Conservation (phyloP, 495 filamentous ascomycete species). For the Lichina pygmaea region DNA sequence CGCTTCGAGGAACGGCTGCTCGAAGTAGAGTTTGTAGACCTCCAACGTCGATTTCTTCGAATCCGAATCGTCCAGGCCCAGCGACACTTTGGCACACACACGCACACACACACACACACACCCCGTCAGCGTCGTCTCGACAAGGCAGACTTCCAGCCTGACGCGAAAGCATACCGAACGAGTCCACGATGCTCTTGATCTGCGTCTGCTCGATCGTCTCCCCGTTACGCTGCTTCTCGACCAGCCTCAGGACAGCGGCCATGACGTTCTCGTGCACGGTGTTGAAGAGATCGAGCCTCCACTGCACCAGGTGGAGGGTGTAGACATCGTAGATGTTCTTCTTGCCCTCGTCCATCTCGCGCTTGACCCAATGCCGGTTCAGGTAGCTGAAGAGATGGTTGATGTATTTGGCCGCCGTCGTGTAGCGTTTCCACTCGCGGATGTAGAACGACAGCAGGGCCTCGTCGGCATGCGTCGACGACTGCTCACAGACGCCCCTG, state of each 20-base stretch:
- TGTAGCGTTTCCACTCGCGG: conserved; percentile 85
- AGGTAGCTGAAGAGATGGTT: conserved; percentile 95
- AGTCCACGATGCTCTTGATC: conserved; percentile 92
- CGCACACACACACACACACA: background rate
- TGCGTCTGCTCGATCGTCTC: conserved; percentile 95
- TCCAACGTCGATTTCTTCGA: conserved; percentile 82
- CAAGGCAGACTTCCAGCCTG: background rate
- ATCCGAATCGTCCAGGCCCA: conserved; percentile 84
- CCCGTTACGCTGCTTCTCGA: conserved; percentile 91
- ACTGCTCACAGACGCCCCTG: conserved; percentile 30
- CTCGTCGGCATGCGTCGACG: conserved; percentile 61
- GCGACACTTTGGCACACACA: conserved; percentile 28
- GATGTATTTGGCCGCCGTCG: conserved; percentile 80
- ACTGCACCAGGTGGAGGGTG: conserved; percentile 81
- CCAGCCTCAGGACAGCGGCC: conserved; percentile 77
- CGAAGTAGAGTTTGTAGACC: conserved; percentile 78
- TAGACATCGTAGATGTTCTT: conserved; percentile 97
- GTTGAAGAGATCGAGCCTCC: conserved; percentile 74
- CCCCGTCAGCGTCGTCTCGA: background rate
- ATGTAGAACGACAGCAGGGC: conserved; percentile 89
- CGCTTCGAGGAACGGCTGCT: conserved; percentile 68
- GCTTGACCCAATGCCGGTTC: conserved; percentile 96
- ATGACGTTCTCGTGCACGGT: conserved; percentile 71
- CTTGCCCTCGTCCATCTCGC: conserved; percentile 97
- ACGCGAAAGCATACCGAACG: conserved; percentile 21